Evolutionary conservation across 2,329 filamentous ascomycete species (phyloP).

Genomic region (Colletotrichum nymphaeae): DNA sequence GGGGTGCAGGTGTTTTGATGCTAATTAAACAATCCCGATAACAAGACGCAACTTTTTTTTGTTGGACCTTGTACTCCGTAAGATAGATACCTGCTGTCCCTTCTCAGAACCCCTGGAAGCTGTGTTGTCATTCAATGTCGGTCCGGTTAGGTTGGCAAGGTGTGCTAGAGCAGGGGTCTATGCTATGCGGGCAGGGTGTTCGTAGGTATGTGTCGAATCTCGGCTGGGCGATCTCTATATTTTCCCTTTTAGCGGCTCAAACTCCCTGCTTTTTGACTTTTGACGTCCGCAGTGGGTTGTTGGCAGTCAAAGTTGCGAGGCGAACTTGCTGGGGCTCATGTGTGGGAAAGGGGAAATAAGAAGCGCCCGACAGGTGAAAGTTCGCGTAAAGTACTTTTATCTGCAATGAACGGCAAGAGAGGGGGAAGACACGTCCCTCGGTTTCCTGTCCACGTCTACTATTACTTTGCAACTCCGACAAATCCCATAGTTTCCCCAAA

Average conservation of each 20-base stretch:
- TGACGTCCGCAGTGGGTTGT: not conserved
- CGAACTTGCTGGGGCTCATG: not conserved
- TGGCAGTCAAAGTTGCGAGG: not conserved
- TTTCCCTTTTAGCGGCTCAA: constrained; percentile 22
- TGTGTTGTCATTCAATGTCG: not conserved
- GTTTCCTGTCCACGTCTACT: not conserved
- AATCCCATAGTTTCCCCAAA: not conserved
- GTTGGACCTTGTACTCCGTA: not conserved
- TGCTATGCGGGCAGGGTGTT: not conserved
- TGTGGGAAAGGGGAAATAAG: not conserved
- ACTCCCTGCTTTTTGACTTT: not conserved
- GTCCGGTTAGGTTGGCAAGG: constrained; percentile 5
- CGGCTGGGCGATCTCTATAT: constrained; percentile 30
- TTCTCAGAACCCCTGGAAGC: not conserved
- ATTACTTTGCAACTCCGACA: not conserved
- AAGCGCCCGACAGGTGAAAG: not conserved
- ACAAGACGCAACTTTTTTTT: not conserved
- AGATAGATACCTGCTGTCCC: not conserved
- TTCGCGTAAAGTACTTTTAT: not conserved
- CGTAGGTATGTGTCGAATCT: constrained; percentile 15
- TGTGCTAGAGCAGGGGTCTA: constrained; percentile 11
- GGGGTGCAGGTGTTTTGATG: not conserved
- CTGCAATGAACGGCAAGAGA: not conserved
- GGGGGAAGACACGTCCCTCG: not conserved
- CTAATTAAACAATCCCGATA: not conserved